phyloP scores from a whole-genome alignment of 116 monocot genomes.

The Phalaenopsis hybrid region DNA sequence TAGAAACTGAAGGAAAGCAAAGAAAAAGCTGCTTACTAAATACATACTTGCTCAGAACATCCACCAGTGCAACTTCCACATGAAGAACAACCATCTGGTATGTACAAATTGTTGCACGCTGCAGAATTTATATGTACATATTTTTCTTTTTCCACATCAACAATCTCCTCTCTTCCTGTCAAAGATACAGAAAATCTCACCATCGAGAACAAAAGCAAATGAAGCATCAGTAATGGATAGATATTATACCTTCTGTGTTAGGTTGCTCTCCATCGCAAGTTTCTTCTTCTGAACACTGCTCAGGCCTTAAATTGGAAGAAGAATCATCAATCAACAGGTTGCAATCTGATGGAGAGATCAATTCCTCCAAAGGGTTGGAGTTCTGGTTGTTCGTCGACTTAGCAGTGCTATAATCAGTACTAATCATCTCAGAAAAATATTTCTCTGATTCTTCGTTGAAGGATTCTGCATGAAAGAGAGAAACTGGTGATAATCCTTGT shows the following conservation, averaged over 20 bases:
- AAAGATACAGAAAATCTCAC: constrained; percentile 4
- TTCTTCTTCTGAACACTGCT: constrained; percentile 16
- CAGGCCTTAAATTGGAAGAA: constrained; percentile 12
- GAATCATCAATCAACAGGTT: constrained; percentile 18
- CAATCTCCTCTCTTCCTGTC: constrained; percentile 17
- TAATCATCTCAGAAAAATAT: constrained; percentile 44
- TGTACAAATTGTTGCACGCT: constrained; percentile 2
- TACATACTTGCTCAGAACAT: constrained; percentile 26
- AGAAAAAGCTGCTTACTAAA: background rate
- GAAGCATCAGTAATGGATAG: background rate
- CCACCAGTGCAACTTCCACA: constrained; percentile 24
- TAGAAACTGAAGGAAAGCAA: background rate
- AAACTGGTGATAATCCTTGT: background rate
- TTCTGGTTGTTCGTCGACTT: background rate
- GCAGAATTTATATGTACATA: background rate
- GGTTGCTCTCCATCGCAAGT: constrained; percentile 7
- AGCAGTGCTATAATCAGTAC: constrained; percentile 8
- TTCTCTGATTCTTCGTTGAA: constrained; percentile 40
- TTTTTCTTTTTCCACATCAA: constrained; percentile 9
- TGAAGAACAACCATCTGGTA: constrained; percentile 1
- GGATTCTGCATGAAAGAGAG: constrained; percentile 8
- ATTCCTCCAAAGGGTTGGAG: constrained; percentile 27
- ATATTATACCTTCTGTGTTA: constrained; percentile 21
- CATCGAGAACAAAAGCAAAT: background rate
- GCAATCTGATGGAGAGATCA: constrained; percentile 41